Evolutionary conservation across 371 early-diverging fungal genomes (phyloP).

Genomic region (Batrachochytrium dendrobatidis): DNA sequence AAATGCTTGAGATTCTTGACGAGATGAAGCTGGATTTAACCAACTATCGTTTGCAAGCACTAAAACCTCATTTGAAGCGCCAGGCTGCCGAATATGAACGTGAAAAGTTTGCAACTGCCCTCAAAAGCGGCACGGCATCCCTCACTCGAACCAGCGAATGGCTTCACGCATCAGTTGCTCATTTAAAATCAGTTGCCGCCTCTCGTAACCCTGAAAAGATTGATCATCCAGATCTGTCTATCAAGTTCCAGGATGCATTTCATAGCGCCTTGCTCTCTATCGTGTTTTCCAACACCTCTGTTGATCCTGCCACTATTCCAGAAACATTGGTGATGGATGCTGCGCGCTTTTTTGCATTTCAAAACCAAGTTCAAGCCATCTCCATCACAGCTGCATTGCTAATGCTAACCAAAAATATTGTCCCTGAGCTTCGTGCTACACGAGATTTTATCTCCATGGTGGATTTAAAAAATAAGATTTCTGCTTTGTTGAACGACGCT

Average conservation of each 20-base stretch:
- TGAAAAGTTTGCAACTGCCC: constrained; percentile 47
- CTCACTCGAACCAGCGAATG: constrained; percentile 51
- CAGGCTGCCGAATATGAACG: constrained; percentile 68
- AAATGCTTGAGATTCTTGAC: constrained; percentile 51
- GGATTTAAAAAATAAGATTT: constrained; percentile 41
- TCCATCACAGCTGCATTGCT: constrained; percentile 58
- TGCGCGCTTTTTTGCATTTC: constrained; percentile 48
- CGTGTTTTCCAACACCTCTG: constrained; percentile 33
- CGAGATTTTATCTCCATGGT: constrained; percentile 20
- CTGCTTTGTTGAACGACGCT: constrained; percentile 46
- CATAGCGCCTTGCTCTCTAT: constrained; percentile 57
- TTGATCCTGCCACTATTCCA: constrained; percentile 40
- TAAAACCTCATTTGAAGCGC: constrained; percentile 55
- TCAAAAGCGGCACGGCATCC: constrained; percentile 36
- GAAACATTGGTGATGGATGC: constrained; percentile 66
- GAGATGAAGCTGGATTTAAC: constrained; percentile 68
- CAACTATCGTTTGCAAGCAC: constrained; percentile 53
- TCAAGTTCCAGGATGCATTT: constrained; percentile 47
- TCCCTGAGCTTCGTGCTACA: constrained; percentile 32
- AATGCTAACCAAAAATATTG: constrained; percentile 61
- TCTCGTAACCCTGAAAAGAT: constrained; percentile 60
- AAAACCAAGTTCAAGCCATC: constrained; percentile 61
- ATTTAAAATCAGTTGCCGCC: constrained; percentile 32
- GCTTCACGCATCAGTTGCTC: constrained; percentile 37
- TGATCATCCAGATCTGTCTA: constrained; percentile 31